Percentiles rank a stretch among this genome's conserved stretches.
Evolutionary conservation across 225 moss, liverwort and hornwort genomes (phyloP).

Genomic region (Sphagnum contortum): DNA sequence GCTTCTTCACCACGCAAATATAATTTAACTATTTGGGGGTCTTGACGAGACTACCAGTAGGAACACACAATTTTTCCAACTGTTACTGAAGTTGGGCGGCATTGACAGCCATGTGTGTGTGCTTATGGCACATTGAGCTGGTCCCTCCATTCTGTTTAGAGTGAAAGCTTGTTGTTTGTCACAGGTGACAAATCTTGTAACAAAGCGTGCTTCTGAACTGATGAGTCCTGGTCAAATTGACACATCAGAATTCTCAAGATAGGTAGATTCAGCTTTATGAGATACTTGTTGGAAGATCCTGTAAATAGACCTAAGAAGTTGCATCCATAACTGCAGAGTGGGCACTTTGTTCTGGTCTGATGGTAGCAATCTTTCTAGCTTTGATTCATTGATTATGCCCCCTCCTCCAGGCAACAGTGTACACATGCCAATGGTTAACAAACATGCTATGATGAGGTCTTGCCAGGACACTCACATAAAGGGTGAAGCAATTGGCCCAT

Average conservation of each 20-base stretch:
- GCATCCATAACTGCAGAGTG: neutral
- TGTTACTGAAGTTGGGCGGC: too few relatives aligned
- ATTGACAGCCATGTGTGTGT: too few relatives aligned
- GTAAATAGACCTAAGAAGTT: neutral
- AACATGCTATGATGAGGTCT: neutral
- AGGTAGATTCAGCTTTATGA: constrained; percentile 28
- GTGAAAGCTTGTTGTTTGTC: too few relatives aligned
- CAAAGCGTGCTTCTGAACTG: constrained; percentile 81
- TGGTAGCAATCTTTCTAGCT: neutral
- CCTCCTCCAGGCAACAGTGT: neutral
- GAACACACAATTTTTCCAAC: too few relatives aligned
- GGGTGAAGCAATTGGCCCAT: constrained; percentile 49
- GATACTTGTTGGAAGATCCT: neutral
- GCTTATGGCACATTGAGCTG: too few relatives aligned
- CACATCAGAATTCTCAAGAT: constrained; percentile 89
- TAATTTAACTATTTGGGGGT: too few relatives aligned
- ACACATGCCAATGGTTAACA: neutral
- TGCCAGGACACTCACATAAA: too few relatives aligned
- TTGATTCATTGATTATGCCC: neutral
- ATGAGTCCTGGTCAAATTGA: constrained; percentile 78
- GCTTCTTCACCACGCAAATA: too few relatives aligned
- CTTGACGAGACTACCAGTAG: too few relatives aligned
- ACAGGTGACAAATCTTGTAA: constrained; percentile 94
- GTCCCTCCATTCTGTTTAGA: too few relatives aligned
- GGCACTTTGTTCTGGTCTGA: neutral